Base-by-base conservation (phyloP, 2,329 filamentous ascomycete species). In the Neospermospora avenae region DNA sequence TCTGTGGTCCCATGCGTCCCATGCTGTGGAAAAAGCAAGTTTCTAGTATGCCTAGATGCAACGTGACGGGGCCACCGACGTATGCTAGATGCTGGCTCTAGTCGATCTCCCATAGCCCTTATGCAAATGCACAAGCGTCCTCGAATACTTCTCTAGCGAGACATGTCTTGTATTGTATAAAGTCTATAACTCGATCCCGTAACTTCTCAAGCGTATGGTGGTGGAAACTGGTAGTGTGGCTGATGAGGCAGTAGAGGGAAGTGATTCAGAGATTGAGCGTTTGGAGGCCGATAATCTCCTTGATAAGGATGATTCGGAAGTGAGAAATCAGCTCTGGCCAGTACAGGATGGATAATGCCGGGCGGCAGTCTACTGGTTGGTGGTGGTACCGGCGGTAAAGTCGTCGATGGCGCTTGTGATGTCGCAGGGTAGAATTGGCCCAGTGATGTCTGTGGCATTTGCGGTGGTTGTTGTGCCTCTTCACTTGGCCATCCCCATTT, bases 301-400 rank as follows among this genome's bases (percentile, higher is more conserved):
- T 91, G 87, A 70, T 95, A 96, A 1, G 91, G 90, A 74, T 93
- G 90, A 65, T 91, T 87, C 3, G 89, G 87, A 67, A 88, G 79
- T 24, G 81, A 87, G 72, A 95, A 95, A 70, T 95, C 89, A 1
- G 89, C 90, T 24, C 80, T 80, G 24, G 83, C 84, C 66, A 87
- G 81, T 41, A 93, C 74, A 1, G 90, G 90, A 69, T 93, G 93
- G 5, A 87, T 75, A 42, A 85, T 83, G 6, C 81, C 82, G 57
- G 70, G 62, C 65, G 70, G 67, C 60, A 72, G 59, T 49, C 60
- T 53, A 41, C 62, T 58, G 41, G 63, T 58, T 44, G 63, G 63
- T 14, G 63, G 63, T 31, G 66, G 65, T 46, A 67, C 66, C 5
- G 68, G 65, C 28, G 69, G 65, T 31, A 69, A 52, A 61, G 57